A percentile compares a stretch with the other conserved stretches of the same genome.
Evolutionary conservation across 352 stramenopile species (phyloP).

Genomic region (Globisporangium sylvaticum): DNA sequence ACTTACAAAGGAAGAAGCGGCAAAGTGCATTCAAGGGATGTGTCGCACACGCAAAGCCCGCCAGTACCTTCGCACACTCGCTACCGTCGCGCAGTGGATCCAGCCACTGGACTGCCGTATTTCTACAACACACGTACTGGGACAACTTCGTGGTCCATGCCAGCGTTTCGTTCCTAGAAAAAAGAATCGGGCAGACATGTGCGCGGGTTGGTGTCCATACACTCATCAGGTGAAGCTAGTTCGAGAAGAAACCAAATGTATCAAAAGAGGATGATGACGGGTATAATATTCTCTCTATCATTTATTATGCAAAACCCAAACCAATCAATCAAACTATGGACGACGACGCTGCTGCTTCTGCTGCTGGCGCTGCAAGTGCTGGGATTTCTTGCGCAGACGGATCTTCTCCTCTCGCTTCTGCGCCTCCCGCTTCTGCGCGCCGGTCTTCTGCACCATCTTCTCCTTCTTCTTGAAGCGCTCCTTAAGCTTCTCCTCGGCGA

Average conservation of each 20-base stretch:
- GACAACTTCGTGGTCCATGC: slow-evolving; percentile 46
- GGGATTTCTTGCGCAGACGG: slow-evolving; percentile 72
- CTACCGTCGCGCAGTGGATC: slow-evolving; percentile 49
- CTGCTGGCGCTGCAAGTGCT: slow-evolving; percentile 62
- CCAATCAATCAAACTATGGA: slow-evolving; percentile 5
- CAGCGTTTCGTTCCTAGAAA: slow-evolving; percentile 29
- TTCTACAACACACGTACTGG: slow-evolving; percentile 59
- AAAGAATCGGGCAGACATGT: not conserved
- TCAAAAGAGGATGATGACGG: not conserved
- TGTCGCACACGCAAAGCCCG: slow-evolving; percentile 53
- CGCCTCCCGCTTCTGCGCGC: slow-evolving; percentile 65
- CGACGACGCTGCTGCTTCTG: slow-evolving; percentile 44
- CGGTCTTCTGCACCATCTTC: slow-evolving; percentile 62
- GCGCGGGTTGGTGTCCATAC: too few relatives aligned
- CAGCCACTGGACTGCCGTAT: slow-evolving; percentile 38
- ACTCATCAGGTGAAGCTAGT: too few relatives aligned
- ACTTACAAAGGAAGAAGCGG: slow-evolving; percentile 28
- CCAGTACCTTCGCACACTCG: slow-evolving; percentile 30
- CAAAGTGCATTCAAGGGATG: slow-evolving; percentile 47
- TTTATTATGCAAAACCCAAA: not conserved
- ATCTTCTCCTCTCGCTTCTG: slow-evolving; percentile 81
- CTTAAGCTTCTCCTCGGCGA: slow-evolving; percentile 63
- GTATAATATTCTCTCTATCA: slow-evolving; percentile 23
- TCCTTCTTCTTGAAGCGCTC: slow-evolving; percentile 87
- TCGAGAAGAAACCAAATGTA: not conserved